Percentiles rank a stretch among this genome's conserved stretches.
These are phyloP conservation scores for Larix kaempferi DNA, from an alignment of 75 land plant species.

Conservation along the genomic window DNA sequence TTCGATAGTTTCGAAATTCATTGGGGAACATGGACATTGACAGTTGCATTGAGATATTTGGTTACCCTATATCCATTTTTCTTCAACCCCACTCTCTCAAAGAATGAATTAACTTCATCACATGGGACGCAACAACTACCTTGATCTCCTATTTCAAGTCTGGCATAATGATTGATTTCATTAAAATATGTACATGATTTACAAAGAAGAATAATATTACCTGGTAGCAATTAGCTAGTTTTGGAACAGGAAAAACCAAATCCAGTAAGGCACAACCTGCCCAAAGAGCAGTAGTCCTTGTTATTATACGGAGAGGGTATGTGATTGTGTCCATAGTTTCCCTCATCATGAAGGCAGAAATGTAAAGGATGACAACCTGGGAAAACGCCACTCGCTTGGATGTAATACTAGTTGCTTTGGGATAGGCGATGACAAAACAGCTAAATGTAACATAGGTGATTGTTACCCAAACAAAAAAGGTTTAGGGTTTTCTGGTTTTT, in stretches of 20 bases:
- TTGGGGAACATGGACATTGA: no score
- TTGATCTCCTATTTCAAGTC: no score
- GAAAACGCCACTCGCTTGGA: constrained; percentile 59
- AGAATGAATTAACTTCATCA: no score
- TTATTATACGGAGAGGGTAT: no score
- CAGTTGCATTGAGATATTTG: no score
- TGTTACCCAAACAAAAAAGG: constrained; percentile 12
- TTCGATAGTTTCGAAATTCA: no score
- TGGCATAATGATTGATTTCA: no score
- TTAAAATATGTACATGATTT: background rate
- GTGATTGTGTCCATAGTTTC: no score
- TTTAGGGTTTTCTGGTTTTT: constrained; percentile 19
- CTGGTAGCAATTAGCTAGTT: constrained; percentile 49
- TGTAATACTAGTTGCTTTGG: constrained; percentile 25
- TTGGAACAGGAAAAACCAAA: constrained; percentile 52
- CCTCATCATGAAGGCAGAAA: constrained; percentile 21
- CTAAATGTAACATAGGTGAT: constrained; percentile 27
- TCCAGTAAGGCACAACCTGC: constrained; percentile 50
- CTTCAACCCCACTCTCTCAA: no score
- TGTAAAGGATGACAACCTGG: constrained; percentile 52
- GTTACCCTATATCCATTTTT: no score
- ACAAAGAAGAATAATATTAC: constrained; percentile 12
- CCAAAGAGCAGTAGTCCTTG: constrained; percentile 62
- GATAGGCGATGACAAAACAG: constrained; percentile 39
- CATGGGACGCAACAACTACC: no score